A percentile compares a stretch with the other conserved stretches of the same genome.
These are phyloP conservation scores for Kazachstania sp. DNA, from an alignment of 1,139 yeast genomes.

Conservation along the genomic window DNA sequence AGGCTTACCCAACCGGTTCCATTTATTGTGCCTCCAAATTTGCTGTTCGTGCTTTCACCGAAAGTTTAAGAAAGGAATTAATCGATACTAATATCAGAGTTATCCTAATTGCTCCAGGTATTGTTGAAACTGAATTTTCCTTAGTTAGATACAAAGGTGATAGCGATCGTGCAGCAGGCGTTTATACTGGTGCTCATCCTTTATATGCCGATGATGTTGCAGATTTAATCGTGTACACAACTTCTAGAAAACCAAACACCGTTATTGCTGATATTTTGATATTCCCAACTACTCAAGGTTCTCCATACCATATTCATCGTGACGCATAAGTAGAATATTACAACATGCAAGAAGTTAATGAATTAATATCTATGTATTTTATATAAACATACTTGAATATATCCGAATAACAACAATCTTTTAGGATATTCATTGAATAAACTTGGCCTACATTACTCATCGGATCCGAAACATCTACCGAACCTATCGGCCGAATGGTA, in stretches of 20 bases:
- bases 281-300: conserved; percentile 72
- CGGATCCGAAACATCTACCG: no score
- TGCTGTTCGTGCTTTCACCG: conserved; percentile 68
- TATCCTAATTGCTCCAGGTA: conserved; percentile 80
- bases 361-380: no score
- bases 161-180: conserved; percentile 54
- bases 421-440: no score
- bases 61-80: conserved; percentile 68
- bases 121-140: conserved; percentile 82
- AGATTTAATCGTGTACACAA: conserved; percentile 64
- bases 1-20: conserved; percentile 78
- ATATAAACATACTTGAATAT: no score
- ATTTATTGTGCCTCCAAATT: conserved; percentile 88
- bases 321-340: conserved; percentile 5
- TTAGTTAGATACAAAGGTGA: conserved; percentile 71
- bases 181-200: conserved; percentile 67
- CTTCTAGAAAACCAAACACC: conserved; percentile 62
- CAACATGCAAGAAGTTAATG: no score
- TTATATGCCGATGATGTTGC: conserved; percentile 73
- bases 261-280: conserved; percentile 74
- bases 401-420: no score
- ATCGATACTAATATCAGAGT: conserved; percentile 67
- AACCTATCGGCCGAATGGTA: no score
- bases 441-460: no score
- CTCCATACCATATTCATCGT: conserved; percentile 50